Evolutionary conservation across 306 rosid species (phyloP).

Genomic region (Abrus precatorius): DNA sequence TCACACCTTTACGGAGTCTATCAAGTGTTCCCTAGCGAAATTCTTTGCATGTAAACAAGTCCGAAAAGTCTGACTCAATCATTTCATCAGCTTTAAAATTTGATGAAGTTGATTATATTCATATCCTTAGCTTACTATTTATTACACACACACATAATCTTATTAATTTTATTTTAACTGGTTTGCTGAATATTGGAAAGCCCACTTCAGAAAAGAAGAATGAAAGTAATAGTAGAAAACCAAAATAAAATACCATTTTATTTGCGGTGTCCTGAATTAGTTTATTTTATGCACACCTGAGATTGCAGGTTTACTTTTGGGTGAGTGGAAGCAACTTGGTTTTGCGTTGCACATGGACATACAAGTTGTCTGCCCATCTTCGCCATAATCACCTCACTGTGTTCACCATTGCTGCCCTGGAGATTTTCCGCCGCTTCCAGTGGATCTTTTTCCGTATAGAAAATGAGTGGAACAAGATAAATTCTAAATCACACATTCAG

Average conservation of each 20-base stretch:
- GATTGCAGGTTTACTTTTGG: slow-evolving; percentile 87
- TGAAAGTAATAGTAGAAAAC: slow-evolving; percentile 23
- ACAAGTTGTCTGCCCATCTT: slow-evolving; percentile 97
- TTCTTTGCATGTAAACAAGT: slow-evolving; percentile 14
- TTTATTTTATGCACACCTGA: not conserved
- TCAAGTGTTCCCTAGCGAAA: not conserved
- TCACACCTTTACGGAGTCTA: slow-evolving; percentile 9
- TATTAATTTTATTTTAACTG: slow-evolving; percentile 5
- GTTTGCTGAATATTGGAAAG: slow-evolving; percentile 33
- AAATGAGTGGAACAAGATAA: slow-evolving; percentile 90
- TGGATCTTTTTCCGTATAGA: slow-evolving; percentile 98
- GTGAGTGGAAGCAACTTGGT: slow-evolving; percentile 91
- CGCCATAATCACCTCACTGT: slow-evolving; percentile 95
- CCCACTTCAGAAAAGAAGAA: not conserved
- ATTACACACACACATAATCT: not conserved
- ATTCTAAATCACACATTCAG: slow-evolving; percentile 71
- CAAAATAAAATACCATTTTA: slow-evolving; percentile 34
- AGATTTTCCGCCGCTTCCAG: slow-evolving; percentile 97
- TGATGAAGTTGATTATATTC: not conserved
- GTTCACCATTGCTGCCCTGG: slow-evolving; percentile 81
- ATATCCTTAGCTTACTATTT: not conserved
- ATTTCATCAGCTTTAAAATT: not conserved
- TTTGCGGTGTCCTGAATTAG: slow-evolving; percentile 36
- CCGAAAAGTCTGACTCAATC: slow-evolving; percentile 8
- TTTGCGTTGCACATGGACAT: slow-evolving; percentile 99